These are phyloP conservation scores for Lipomyces chichibuensis DNA, from an alignment of 805 yeast genomes.

Conservation along the genomic window DNA sequence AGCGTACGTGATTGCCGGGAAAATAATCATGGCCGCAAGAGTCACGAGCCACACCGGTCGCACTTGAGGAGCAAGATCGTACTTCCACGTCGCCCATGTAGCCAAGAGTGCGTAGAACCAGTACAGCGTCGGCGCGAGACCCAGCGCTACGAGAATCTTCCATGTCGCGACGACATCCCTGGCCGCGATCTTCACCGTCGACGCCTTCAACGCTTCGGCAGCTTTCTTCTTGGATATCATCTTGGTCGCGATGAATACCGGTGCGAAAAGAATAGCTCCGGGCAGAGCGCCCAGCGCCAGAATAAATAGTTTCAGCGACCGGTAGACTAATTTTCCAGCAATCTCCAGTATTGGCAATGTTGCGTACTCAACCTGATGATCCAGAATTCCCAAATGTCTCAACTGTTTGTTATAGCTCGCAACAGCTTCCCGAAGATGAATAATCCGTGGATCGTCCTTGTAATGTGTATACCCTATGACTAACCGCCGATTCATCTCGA, in stretches of 20 bases:
- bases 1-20: constrained; percentile 78
- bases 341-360: constrained; percentile 55
- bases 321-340: constrained; percentile 51
- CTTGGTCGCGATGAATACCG: constrained; percentile 81
- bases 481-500: constrained; percentile 88
- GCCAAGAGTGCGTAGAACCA: constrained; percentile 66
- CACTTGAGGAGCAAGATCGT: constrained; percentile 37
- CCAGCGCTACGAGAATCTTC: constrained; percentile 89
- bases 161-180: constrained; percentile 96
- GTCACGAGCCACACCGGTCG: constrained; percentile 46
- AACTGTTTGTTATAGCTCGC: constrained; percentile 69
- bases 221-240: constrained; percentile 74
- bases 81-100: constrained; percentile 45
- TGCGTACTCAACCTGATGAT: constrained; percentile 70
- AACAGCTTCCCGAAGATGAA: constrained; percentile 63
- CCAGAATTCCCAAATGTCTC: constrained; percentile 63
- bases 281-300: constrained; percentile 74
- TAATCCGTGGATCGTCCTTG: constrained; percentile 69
- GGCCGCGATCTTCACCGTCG: constrained; percentile 88
- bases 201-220: constrained; percentile 74
- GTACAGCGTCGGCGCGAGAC: constrained; percentile 84
- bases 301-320: constrained; percentile 60
- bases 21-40: constrained; percentile 60
- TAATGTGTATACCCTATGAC: constrained; percentile 78
- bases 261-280: constrained; percentile 84